Evolutionary conservation across 257 asterid species (phyloP).

Genomic region (Fraxinus americana): DNA sequence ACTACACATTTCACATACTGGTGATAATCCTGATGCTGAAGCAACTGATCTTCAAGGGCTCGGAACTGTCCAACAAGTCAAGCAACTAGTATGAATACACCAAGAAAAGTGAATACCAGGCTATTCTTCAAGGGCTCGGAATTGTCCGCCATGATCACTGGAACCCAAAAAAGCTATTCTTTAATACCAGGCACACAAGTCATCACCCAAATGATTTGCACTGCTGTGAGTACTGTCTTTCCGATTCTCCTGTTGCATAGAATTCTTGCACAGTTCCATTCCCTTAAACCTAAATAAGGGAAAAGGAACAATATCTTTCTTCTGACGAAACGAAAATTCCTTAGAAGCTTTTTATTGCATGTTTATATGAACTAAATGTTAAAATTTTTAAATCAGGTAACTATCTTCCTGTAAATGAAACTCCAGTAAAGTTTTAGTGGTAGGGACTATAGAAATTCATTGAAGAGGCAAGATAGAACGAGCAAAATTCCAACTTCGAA

Average conservation of each 20-base stretch:
- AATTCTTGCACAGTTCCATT: not conserved
- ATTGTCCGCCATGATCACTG: constrained; percentile 39
- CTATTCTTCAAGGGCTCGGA: too few relatives aligned
- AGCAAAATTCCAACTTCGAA: constrained; percentile 12
- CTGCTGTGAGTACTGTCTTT: constrained; percentile 45
- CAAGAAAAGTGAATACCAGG: too few relatives aligned
- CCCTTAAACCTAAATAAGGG: constrained; percentile 21
- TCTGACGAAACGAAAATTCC: constrained; percentile 15
- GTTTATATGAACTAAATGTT: constrained; percentile 25
- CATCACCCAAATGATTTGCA: constrained; percentile 44
- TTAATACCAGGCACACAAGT: constrained; percentile 27
- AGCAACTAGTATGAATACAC: too few relatives aligned
- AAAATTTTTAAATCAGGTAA: constrained; percentile 36
- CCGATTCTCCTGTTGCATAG: constrained; percentile 12
- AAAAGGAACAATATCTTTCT: constrained; percentile 27
- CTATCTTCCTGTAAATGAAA: constrained; percentile 14
- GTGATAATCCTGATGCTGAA: too few relatives aligned
- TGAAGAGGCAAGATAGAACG: constrained; percentile 25
- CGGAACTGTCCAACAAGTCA: too few relatives aligned
- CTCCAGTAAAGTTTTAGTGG: not conserved
- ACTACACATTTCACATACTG: too few relatives aligned
- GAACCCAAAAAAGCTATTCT: constrained; percentile 29
- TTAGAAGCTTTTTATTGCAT: constrained; percentile 33
- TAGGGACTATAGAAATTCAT: not conserved
- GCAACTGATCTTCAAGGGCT: too few relatives aligned